A percentile compares a stretch with the other conserved stretches of the same genome.
Evolutionary conservation across 2,329 filamentous ascomycete species (phyloP).

Genomic region (Fonsecaea erecta): DNA sequence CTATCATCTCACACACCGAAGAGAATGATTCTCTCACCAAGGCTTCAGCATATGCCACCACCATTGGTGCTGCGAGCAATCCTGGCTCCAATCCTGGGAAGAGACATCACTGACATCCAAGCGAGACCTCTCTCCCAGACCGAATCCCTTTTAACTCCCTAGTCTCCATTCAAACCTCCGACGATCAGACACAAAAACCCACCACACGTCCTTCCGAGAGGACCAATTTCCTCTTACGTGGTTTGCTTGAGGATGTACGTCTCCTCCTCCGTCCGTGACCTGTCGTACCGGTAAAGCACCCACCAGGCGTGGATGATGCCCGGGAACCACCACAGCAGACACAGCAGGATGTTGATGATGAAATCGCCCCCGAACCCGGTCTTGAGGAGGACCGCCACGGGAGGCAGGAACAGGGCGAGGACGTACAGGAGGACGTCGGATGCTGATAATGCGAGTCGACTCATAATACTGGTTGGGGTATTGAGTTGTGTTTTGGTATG

Average conservation of each 20-base stretch:
- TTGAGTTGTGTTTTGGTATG: not conserved
- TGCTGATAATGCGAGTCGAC: not conserved
- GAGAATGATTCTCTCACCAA: not conserved
- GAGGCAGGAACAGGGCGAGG: conserved; percentile 85
- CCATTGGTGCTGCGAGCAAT: not conserved
- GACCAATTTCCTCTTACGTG: not conserved
- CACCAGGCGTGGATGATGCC: conserved; percentile 70
- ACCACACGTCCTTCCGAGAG: not conserved
- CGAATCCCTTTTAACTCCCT: not conserved
- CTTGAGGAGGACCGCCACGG: conserved; percentile 91
- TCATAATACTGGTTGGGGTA: not conserved
- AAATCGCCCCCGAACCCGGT: conserved; percentile 82
- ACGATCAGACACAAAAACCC: not conserved
- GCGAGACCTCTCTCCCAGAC: not conserved
- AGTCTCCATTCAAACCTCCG: too few species aligned
- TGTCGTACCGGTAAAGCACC: conserved; percentile 5
- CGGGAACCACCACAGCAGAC: conserved; percentile 73
- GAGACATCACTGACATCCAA: not conserved
- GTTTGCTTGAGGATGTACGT: not conserved
- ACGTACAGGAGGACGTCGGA: conserved; percentile 46
- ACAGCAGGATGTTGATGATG: conserved; percentile 88
- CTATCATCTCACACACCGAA: not conserved
- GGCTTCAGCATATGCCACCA: not conserved
- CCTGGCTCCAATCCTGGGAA: not conserved
- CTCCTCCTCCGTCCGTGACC: not conserved